Evolutionary conservation across 1,284 basidiomycete species (phyloP).

Genomic region (Irpex sp.): DNA sequence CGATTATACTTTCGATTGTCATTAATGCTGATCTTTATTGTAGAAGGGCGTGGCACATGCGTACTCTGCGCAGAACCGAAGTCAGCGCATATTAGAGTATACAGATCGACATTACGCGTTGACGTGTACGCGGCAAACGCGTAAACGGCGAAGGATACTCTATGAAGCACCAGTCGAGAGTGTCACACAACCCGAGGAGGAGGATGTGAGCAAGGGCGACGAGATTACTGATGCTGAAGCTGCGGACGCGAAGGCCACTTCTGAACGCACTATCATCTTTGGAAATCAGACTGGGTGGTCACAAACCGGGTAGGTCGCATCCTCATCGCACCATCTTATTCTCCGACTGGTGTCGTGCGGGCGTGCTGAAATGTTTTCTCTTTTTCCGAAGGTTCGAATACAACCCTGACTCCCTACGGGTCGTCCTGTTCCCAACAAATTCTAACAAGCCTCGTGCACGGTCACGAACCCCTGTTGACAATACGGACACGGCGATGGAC

Average conservation of each 20-base stretch:
- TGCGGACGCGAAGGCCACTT: slow-evolving; percentile 27
- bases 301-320: slow-evolving; percentile 20
- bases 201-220: slow-evolving; percentile 10
- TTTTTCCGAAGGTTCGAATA: slow-evolving; percentile 51
- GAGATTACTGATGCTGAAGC: slow-evolving; percentile 11
- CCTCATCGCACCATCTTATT: neutral
- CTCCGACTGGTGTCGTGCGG: neutral
- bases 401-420: slow-evolving; percentile 41
- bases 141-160: slow-evolving; percentile 31
- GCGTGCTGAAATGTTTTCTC: slow-evolving; percentile 1
- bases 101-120: slow-evolving; percentile 53
- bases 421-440: slow-evolving; percentile 40
- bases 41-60: slow-evolving; percentile 47
- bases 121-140: slow-evolving; percentile 35
- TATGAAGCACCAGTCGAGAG: slow-evolving; percentile 9
- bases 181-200: no score
- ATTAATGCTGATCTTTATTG: slow-evolving; percentile 1
- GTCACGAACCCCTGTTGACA: slow-evolving; percentile 9
- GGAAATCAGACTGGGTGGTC: slow-evolving; percentile 17
- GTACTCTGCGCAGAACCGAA: slow-evolving; percentile 56
- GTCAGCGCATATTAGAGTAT: slow-evolving; percentile 65
- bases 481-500: slow-evolving; percentile 11
- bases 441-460: slow-evolving; percentile 7
- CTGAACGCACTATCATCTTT: slow-evolving; percentile 28
- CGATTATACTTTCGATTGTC: neutral